Percentiles rank a stretch among this genome's conserved stretches.
These are phyloP conservation scores for Aspergillus incahuasiensis DNA, from an alignment of 495 filamentous ascomycete species.

Conservation along the genomic window DNA sequence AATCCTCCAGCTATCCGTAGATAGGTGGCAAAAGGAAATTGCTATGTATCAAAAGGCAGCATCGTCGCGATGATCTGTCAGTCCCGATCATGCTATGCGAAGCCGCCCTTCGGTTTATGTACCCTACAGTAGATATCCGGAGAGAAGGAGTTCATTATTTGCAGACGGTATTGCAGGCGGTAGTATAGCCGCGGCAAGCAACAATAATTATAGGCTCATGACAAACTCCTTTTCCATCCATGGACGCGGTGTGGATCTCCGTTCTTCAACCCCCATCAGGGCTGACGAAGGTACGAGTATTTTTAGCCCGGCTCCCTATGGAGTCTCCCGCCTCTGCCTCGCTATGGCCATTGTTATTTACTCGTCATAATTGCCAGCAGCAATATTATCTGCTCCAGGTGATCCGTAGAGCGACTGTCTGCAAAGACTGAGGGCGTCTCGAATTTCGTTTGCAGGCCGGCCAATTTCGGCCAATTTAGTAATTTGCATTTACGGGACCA, in stretches of 20 bases:
- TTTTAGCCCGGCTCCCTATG: background rate
- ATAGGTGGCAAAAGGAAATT: background rate
- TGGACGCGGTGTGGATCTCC: slow-evolving; percentile 17
- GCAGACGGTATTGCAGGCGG: too few relatives aligned
- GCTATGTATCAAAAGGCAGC: background rate
- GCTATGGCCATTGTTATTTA: background rate
- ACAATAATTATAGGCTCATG: background rate
- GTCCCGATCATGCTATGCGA: background rate
- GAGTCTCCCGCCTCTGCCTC: background rate
- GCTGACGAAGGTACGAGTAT: background rate
- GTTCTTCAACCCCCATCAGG: background rate
- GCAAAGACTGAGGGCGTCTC: background rate
- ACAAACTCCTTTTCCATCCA: slow-evolving; percentile 15
- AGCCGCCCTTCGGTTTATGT: background rate
- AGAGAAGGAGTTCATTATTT: background rate
- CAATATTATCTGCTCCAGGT: too few relatives aligned
- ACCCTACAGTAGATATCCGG: background rate
- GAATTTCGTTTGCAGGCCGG: background rate
- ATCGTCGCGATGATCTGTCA: background rate
- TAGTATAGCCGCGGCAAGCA: background rate
- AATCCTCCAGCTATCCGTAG: slow-evolving; percentile 1
- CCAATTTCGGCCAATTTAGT: slow-evolving; percentile 5
- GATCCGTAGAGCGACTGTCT: too few relatives aligned
- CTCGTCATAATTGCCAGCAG: background rate
- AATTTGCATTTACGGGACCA: slow-evolving; percentile 3